A percentile compares a stretch with the other conserved stretches of the same genome.
Conservation (phyloP, 2,329 filamentous ascomycete genomes). For the Colletotrichum ledebouriae region DNA sequence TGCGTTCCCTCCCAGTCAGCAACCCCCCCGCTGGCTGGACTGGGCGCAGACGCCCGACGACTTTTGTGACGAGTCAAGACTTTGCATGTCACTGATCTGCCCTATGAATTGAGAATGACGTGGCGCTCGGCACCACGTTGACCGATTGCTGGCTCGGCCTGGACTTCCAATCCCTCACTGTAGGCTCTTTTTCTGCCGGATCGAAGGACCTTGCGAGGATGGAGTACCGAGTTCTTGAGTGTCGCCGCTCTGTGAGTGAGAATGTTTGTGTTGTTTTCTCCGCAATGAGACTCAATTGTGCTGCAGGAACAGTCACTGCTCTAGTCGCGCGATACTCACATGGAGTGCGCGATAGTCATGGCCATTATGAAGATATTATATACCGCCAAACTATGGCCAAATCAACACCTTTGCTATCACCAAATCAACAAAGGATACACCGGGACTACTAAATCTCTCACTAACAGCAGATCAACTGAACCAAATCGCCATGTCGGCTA, state of each 20-base stretch:
- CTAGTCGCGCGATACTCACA: neutral
- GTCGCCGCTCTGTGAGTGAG: neutral
- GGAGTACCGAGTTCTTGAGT: neutral
- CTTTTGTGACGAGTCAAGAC: conserved; percentile 11
- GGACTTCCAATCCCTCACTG: neutral
- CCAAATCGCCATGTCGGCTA: neutral
- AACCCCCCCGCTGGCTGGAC: neutral
- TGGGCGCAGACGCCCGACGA: conserved; percentile 1
- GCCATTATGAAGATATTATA: neutral
- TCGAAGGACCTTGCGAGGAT: conserved; percentile 1
- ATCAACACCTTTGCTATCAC: neutral
- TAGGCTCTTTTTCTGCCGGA: neutral
- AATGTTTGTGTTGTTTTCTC: neutral
- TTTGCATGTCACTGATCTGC: conserved; percentile 18
- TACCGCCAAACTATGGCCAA: neutral
- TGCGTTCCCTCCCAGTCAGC: neutral
- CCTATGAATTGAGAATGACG: conserved; percentile 20
- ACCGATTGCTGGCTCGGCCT: neutral
- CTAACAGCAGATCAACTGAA: neutral
- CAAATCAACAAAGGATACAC: neutral
- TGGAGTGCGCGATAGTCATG: conserved; percentile 13
- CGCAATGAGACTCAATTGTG: neutral
- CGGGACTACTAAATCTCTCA: neutral
- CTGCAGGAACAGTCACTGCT: conserved; percentile 6
- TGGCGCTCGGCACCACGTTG: neutral